Conservation (phyloP, 2,329 filamentous ascomycete genomes). For the Epichloe gansuensis region DNA sequence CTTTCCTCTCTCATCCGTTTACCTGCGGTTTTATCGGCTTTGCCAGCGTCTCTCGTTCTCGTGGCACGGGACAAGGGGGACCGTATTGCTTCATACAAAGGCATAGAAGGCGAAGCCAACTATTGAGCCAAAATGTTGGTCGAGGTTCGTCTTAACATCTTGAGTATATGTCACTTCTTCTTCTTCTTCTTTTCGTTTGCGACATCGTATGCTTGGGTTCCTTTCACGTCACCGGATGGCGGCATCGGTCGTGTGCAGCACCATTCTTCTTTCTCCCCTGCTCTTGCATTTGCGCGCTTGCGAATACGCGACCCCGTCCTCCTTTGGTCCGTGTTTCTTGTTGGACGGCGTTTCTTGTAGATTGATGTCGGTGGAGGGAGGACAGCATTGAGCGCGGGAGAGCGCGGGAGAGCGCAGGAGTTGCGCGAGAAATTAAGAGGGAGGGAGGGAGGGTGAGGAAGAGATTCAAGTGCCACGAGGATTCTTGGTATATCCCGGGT, state of each 20-base stretch:
- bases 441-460: neutral
- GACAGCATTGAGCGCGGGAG: neutral
- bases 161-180: neutral
- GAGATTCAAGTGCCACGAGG: constrained; percentile 1
- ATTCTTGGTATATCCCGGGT: neutral
- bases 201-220: neutral
- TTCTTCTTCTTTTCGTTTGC: neutral
- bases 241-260: constrained; percentile 4
- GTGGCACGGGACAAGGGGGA: constrained; percentile 8
- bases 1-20: neutral
- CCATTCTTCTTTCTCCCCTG: neutral
- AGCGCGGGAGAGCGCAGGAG: neutral
- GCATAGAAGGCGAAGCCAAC: constrained; percentile 10
- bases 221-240: neutral
- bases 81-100: constrained; percentile 5
- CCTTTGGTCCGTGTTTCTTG: neutral
- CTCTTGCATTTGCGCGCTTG: constrained; percentile 1
- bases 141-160: constrained; percentile 19
- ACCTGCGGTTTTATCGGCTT: neutral
- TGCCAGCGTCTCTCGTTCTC: neutral
- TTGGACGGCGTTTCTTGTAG: neutral
- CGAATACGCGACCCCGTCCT: neutral
- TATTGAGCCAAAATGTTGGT: constrained; percentile 20
- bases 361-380: neutral
- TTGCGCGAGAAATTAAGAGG: neutral